Evolutionary conservation across 2,329 filamentous ascomycete species (phyloP).

Genomic region (Chalaropsis ovoidea): DNA sequence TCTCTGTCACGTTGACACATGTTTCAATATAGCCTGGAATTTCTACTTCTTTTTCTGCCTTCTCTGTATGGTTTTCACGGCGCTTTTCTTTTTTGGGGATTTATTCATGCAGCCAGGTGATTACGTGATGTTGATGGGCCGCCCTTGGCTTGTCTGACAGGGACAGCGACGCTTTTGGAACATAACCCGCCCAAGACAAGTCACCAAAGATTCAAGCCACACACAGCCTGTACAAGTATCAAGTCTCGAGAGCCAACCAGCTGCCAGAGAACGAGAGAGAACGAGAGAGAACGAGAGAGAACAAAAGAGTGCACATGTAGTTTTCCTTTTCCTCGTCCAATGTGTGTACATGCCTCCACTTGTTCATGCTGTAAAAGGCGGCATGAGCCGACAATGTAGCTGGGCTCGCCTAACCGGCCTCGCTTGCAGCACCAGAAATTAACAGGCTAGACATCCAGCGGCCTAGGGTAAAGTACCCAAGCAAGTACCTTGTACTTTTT

Average conservation of each 20-base stretch:
- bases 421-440: constrained; percentile 3
- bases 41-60: not conserved
- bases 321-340: not conserved
- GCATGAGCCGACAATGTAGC: not conserved
- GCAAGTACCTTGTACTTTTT: no score
- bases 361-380: not conserved
- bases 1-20: constrained; percentile 9
- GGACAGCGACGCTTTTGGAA: not conserved
- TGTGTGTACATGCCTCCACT: not conserved
- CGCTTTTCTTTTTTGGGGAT: no score
- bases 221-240: not conserved
- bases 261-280: not conserved
- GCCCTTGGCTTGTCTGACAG: no score
- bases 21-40: constrained; percentile 14
- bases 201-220: not conserved
- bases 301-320: no score
- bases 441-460: not conserved
- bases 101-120: not conserved
- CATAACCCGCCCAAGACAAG: not conserved
- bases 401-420: not conserved
- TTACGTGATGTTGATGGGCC: not conserved
- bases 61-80: not conserved
- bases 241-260: not conserved
- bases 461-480: not conserved
- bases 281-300: no score